Evolutionary conservation across 2,329 filamentous ascomycete genomes (phyloP).

Genomic region (Epichloe aotearoae): DNA sequence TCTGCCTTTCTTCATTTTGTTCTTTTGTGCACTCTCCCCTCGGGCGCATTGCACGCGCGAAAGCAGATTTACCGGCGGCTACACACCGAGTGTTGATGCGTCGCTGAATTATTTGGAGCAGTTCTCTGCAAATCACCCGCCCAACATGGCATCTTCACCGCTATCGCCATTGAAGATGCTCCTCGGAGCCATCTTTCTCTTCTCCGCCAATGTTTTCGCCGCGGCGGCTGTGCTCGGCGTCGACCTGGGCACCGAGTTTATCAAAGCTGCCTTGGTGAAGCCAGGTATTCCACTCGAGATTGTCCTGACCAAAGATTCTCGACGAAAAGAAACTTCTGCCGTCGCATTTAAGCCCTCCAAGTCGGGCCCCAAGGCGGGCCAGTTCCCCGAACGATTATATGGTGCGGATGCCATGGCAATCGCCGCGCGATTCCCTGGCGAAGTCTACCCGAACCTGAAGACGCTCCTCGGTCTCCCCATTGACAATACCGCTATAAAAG

Average conservation of each 20-base stretch:
- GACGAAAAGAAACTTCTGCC: constrained; percentile 84
- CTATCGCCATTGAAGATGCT: constrained; percentile 25
- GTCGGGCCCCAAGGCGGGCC: constrained; percentile 45
- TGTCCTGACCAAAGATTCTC: constrained; percentile 92
- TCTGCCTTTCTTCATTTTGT: no score
- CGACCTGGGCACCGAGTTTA: constrained; percentile 90
- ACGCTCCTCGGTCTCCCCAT: constrained; percentile 64
- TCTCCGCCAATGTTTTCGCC: constrained; percentile 35
- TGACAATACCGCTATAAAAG: constrained; percentile 46
- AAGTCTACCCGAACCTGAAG: constrained; percentile 93
- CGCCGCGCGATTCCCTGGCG: constrained; percentile 73
- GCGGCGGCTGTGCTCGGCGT: constrained; percentile 72
- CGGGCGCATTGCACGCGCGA: not conserved
- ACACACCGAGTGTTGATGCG: constrained; percentile 1
- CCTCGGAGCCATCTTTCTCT: constrained; percentile 24
- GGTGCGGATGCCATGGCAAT: constrained; percentile 85
- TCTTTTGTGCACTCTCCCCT: not conserved
- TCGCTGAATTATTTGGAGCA: constrained; percentile 2
- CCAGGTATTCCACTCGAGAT: constrained; percentile 95
- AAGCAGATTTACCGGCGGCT: not conserved
- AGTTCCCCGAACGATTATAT: constrained; percentile 80
- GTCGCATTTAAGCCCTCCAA: constrained; percentile 86
- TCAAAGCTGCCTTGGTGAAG: constrained; percentile 93
- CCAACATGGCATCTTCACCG: constrained; percentile 21
- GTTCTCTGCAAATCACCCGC: constrained; percentile 9